A percentile compares a stretch with the other conserved stretches of the same genome.
Conservation (phyloP, 768 basidiomycete species). For the Tulasnella sp. region DNA sequence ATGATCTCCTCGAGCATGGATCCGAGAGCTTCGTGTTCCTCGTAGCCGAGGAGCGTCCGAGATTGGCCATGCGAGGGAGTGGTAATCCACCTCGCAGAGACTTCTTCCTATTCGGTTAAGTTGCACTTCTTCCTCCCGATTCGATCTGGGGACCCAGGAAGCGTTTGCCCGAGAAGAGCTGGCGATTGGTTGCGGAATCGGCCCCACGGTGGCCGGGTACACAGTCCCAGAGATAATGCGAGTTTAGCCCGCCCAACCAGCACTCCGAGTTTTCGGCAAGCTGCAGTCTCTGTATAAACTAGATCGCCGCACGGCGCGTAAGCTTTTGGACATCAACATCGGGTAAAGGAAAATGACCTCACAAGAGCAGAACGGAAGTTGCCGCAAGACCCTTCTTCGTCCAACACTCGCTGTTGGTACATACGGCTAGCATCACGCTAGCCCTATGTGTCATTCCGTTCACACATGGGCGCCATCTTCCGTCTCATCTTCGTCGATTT, state of each 20-base stretch:
- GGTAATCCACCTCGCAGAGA: not conserved
- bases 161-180: conserved; percentile 64
- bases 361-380: conserved; percentile 53
- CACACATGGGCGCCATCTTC: conserved; percentile 71
- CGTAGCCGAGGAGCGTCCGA: not conserved
- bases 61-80: not conserved
- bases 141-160: conserved; percentile 41
- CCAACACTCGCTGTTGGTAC: conserved; percentile 51
- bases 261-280: conserved; percentile 76
- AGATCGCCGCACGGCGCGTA: conserved; percentile 59
- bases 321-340: not conserved
- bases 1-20: not conserved
- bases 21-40: not conserved
- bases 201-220: conserved; percentile 56
- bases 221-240: conserved; percentile 76
- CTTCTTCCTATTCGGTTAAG: not conserved
- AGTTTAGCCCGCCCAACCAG: conserved; percentile 75
- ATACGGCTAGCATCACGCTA: conserved; percentile 57
- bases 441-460: conserved; percentile 74
- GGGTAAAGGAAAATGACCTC: not conserved
- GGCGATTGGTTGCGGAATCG: conserved; percentile 61
- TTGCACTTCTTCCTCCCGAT: conserved; percentile 40
- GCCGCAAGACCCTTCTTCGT: conserved; percentile 48
- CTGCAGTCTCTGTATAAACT: conserved; percentile 88
- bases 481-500: conserved; percentile 51